Conservation (phyloP, 129 eudicot species). For the Rutidosis leptorrhynchoides region DNA sequence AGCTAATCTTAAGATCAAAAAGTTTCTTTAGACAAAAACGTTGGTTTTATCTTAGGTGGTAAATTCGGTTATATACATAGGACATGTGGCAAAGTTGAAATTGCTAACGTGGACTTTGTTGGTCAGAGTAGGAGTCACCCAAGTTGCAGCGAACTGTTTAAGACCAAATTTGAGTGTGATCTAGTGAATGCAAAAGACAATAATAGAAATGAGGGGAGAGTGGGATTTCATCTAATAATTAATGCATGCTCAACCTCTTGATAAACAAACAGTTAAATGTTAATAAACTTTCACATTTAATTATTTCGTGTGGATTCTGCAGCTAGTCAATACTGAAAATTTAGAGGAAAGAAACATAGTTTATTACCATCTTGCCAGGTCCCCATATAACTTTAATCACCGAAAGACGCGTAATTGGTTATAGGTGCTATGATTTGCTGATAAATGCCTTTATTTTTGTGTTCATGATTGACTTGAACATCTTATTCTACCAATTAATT, state of each 20-base stretch:
- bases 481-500: background rate
- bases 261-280: background rate
- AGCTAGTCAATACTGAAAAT: background rate
- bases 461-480: background rate
- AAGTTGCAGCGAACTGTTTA: background rate
- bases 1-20: background rate
- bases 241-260: conserved; percentile 10
- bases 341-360: background rate
- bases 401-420: background rate
- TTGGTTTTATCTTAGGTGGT: background rate
- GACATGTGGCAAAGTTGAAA: background rate
- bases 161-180: conserved; percentile 4
- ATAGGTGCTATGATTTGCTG: background rate
- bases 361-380: background rate
- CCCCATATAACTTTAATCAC: background rate
- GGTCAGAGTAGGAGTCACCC: background rate
- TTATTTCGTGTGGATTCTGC: background rate
- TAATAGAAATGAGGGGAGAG: conserved; percentile 12
- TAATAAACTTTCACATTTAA: background rate
- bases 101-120: background rate
- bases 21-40: background rate
- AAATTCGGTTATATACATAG: background rate
- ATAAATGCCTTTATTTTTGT: conserved; percentile 9
- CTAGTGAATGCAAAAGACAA: background rate
- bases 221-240: background rate